Evolutionary conservation across 768 basidiomycete species (phyloP).

Genomic region (Cystofilobasidium macerans): DNA sequence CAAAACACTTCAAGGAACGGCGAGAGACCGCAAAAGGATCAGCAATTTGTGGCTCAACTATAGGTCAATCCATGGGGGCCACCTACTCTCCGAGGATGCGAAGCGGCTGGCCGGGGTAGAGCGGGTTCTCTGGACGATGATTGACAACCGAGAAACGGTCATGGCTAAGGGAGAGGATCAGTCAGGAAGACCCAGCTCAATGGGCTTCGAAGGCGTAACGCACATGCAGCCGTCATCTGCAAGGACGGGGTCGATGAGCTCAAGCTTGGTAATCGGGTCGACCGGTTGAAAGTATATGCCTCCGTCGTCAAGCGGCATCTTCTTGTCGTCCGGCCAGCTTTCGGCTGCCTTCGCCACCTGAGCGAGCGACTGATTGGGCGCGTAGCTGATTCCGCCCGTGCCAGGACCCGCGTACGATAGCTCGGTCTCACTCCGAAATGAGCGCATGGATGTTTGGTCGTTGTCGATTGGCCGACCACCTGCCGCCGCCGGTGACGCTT

Average conservation of each 20-base stretch:
- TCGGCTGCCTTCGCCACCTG: neutral
- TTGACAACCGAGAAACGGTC: conserved; percentile 16
- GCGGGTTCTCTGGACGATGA: conserved; percentile 11
- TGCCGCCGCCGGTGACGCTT: neutral
- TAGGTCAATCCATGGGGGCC: no score
- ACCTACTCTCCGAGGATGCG: conserved; percentile 19
- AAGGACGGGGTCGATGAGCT: conserved; percentile 24
- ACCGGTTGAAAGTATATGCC: conserved; percentile 24
- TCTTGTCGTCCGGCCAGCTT: conserved; percentile 14
- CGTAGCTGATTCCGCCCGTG: neutral
- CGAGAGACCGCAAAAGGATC: neutral
- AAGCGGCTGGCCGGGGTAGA: conserved; percentile 2
- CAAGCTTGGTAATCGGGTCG: conserved; percentile 24
- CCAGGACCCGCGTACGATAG: conserved; percentile 3
- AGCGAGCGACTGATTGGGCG: neutral
- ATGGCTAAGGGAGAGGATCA: neutral
- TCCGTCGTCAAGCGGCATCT: conserved; percentile 12
- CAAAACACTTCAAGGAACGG: neutral
- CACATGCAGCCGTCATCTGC: conserved; percentile 18
- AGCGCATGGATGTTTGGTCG: conserved; percentile 10
- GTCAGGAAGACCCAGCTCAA: neutral
- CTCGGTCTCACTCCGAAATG: conserved; percentile 11
- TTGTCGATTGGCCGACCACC: neutral
- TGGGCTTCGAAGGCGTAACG: neutral
- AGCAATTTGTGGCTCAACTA: no score